Evolutionary conservation across 352 stramenopile species (phyloP), one percentile per base, ranked within the genome.

Genomic region (Phytopythium cucurbitacearum): DNA sequence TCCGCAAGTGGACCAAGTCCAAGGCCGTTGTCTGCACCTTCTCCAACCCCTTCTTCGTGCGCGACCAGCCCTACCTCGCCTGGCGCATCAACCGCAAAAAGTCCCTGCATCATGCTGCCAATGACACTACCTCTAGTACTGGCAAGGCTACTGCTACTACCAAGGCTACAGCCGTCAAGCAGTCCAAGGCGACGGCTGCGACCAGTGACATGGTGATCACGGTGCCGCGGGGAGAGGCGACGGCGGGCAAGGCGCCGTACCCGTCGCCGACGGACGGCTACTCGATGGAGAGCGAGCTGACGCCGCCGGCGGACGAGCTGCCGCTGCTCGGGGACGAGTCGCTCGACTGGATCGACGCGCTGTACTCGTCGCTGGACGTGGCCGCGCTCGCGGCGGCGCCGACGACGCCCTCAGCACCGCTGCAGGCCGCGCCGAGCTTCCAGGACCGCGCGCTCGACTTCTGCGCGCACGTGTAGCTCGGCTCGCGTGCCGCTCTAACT

Each of bases 1-100:
- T 98, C 70, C 77, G 84, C 69, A 95, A 95, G 57, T 93, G 82
- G 82, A 93, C 82, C 65, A 92, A 92, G 60, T 88, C 77, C 53
- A 84, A 85, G 54, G 73, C 79, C 45, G 62, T 81, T 38, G 76
- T 87, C 37, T 89, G 79, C 63, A 89, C 79, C 42, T 89, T 89
- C 57, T 86, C 73, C 16, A 89, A 90, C 62, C 53, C 64, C 10
- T 68, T 66, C 56, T 90, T 90, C 52, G 62, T 73, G 51, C 73
- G 80, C 15, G 75, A 90, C 59, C 59, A 83, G 40, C 80, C 76
- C 4, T 59, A 70, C 3, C 59, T 86, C n/a, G 55, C 63, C 11
- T 80, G 77, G 73, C 69, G 65, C 28, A 90, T 90, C 53, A 78
- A 63, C 11, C 76, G 80, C 49, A 90, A 90, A 50, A 71, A 85